Evolutionary conservation across 1,284 basidiomycete species (phyloP).

Genomic region (Cutaneotrichosporon sp.): DNA sequence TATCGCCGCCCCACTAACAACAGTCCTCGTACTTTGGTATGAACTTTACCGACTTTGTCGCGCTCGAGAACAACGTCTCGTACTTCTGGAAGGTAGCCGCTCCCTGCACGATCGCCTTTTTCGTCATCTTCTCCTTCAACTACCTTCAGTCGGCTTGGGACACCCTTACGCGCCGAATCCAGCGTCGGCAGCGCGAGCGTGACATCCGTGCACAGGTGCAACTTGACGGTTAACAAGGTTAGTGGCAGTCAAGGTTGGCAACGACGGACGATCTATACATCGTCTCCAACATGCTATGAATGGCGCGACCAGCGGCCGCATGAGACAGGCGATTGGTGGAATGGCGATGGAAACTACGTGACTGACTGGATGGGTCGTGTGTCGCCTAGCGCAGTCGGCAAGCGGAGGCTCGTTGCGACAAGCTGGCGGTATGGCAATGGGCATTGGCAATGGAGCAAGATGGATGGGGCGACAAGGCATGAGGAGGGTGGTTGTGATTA

Average conservation of each 20-base stretch:
- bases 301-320: constrained; percentile 8
- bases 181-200: constrained; percentile 1
- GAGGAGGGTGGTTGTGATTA: not conserved
- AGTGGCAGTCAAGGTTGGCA: no score
- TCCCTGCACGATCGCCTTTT: constrained; percentile 42
- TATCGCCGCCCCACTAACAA: not conserved
- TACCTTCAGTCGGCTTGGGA: constrained; percentile 34
- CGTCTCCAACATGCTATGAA: constrained; percentile 16
- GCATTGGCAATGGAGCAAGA: not conserved
- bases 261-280: constrained; percentile 7
- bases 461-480: constrained; percentile 5
- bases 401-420: not conserved
- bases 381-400: not conserved
- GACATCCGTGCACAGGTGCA: not conserved
- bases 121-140: constrained; percentile 42
- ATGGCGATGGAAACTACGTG: constrained; percentile 2
- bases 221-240: no score
- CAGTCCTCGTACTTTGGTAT: constrained; percentile 36
- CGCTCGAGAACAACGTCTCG: constrained; percentile 29
- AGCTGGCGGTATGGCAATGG: constrained; percentile 1
- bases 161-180: constrained; percentile 26
- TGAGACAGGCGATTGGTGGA: constrained; percentile 5
- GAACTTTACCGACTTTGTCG: constrained; percentile 40
- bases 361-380: not conserved
- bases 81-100: constrained; percentile 48